These are phyloP conservation scores for Manihot esculenta DNA, from an alignment of 441 rosid species.

Conservation along the genomic window DNA sequence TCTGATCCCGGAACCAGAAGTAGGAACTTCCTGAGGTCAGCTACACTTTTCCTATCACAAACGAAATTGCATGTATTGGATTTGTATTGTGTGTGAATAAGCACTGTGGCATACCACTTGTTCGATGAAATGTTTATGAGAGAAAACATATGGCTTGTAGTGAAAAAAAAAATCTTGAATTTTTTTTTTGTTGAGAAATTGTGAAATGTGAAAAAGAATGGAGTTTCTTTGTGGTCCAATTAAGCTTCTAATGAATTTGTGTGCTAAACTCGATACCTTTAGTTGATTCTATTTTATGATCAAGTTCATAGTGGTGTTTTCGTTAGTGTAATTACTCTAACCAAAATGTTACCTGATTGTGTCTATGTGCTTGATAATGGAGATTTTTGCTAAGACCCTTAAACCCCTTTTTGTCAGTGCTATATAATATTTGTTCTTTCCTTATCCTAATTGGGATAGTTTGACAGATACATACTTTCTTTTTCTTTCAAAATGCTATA, in stretches of 20 bases:
- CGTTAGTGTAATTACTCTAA: not conserved
- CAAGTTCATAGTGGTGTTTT: not conserved
- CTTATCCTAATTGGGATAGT: too few relatives aligned
- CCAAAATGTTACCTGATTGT: not conserved
- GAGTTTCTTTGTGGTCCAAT: not conserved
- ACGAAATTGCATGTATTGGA: not conserved
- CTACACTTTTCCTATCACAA: not conserved
- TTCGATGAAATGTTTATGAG: constrained; percentile 10
- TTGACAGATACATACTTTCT: too few relatives aligned
- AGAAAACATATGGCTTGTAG: not conserved
- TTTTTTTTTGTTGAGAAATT: not conserved
- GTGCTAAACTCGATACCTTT: not conserved
- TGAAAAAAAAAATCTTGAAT: not conserved
- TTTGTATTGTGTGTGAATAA: not conserved
- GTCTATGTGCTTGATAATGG: not conserved
- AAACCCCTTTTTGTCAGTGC: too few relatives aligned
- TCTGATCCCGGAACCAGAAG: not conserved
- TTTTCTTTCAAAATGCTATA: too few relatives aligned
- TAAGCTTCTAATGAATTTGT: not conserved
- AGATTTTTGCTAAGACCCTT: not conserved
- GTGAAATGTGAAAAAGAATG: not conserved
- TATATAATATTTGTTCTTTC: too few relatives aligned
- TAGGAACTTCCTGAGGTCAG: not conserved
- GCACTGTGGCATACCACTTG: not conserved
- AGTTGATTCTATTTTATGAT: not conserved